These are phyloP conservation scores for Cercophora newfieldiana DNA, from an alignment of 495 filamentous ascomycete genomes.

Conservation along the genomic window DNA sequence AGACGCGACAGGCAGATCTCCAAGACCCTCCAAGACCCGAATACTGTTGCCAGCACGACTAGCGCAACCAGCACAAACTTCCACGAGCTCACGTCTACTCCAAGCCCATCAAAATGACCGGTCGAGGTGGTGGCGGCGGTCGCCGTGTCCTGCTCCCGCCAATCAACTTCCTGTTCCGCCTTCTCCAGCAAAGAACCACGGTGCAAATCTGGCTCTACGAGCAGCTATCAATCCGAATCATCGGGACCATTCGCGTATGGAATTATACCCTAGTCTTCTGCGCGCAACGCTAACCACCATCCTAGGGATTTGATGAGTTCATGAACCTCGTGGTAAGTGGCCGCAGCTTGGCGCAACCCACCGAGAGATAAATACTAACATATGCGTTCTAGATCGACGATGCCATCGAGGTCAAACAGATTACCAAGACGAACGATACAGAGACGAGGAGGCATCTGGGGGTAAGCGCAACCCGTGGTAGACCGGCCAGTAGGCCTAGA, in stretches of 20 bases:
- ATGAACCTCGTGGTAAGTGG: slow-evolving; percentile 95
- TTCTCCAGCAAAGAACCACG: slow-evolving; percentile 81
- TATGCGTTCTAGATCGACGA: slow-evolving; percentile 62
- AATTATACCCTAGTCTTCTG: slow-evolving; percentile 23
- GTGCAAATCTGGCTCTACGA: slow-evolving; percentile 97
- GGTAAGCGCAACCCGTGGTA: slow-evolving; percentile 27
- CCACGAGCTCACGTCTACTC: slow-evolving; percentile 4
- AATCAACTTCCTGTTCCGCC: slow-evolving; percentile 96
- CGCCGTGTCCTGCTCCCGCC: slow-evolving; percentile 92
- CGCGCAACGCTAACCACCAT: slow-evolving; percentile 7
- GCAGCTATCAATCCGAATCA: slow-evolving; percentile 88
- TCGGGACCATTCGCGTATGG: slow-evolving; percentile 87
- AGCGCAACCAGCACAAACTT: not conserved
- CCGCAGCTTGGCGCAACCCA: not conserved
- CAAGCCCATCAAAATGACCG: slow-evolving; percentile 62
- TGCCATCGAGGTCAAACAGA: slow-evolving; percentile 85
- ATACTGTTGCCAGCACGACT: not conserved
- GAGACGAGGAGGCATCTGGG: slow-evolving; percentile 80
- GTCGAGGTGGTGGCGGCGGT: slow-evolving; percentile 73
- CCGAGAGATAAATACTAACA: not conserved
- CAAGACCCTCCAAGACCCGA: not conserved
- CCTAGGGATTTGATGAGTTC: slow-evolving; percentile 77
- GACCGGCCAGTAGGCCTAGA: not conserved
- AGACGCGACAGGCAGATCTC: slow-evolving; percentile 11
- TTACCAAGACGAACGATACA: slow-evolving; percentile 71